Conservation (phyloP, 495 filamentous ascomycete species). For the Podospora appendiculata region DNA sequence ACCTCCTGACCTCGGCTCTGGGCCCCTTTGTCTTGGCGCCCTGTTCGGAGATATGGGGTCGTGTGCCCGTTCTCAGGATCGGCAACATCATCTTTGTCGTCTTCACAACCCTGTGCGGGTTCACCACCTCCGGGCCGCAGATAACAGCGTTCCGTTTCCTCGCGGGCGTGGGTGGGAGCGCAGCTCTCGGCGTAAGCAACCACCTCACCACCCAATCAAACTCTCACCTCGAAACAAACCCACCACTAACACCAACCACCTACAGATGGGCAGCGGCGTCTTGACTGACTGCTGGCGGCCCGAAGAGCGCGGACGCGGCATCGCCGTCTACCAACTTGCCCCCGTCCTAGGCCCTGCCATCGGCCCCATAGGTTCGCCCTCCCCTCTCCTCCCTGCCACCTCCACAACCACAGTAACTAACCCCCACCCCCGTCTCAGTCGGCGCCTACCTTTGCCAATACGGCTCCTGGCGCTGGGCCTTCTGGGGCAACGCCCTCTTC, state of each 20-base stretch:
- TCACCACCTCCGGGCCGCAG: constrained; percentile 15
- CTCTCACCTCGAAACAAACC: not conserved
- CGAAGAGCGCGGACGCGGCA: constrained; percentile 9
- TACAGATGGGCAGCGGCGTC: constrained; percentile 3
- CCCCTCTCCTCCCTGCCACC: not conserved
- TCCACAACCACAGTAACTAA: too few species aligned
- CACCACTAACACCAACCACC: not conserved
- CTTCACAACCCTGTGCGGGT: constrained; percentile 26
- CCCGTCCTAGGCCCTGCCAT: constrained; percentile 33
- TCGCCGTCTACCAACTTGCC: constrained; percentile 8
- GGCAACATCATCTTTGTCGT: constrained; percentile 23
- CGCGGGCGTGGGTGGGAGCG: constrained; percentile 24
- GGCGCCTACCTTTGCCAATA: constrained; percentile 37
- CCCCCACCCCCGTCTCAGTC: constrained; percentile 1
- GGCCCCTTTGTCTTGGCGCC: constrained; percentile 29
- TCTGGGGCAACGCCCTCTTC: constrained; percentile 37
- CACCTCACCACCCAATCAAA: not conserved
- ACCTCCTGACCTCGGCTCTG: constrained; percentile 38
- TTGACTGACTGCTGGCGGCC: constrained; percentile 14
- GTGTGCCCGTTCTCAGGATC: constrained; percentile 16
- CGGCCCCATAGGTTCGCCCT: constrained; percentile 26
- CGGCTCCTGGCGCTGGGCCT: constrained; percentile 42
- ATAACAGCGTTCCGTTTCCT: constrained; percentile 26
- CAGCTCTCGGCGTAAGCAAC: constrained; percentile 1
- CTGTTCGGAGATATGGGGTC: constrained; percentile 26